A percentile compares a stretch with the other conserved stretches of the same genome.
Evolutionary conservation across 2,329 filamentous ascomycete genomes (phyloP).

Genomic region (Curvularia lunata): DNA sequence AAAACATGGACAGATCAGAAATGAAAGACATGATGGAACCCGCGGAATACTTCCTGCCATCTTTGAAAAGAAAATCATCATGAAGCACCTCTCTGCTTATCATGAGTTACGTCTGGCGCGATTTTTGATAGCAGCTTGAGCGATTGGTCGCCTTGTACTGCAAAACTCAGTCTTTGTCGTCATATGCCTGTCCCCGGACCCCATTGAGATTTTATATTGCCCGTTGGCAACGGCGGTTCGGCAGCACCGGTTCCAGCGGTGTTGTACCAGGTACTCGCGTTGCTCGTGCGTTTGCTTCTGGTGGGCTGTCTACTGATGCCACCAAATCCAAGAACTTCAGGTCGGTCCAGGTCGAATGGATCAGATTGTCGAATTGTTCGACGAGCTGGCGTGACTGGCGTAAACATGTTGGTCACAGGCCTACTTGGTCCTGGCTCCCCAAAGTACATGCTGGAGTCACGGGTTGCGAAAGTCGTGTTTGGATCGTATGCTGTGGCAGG

Average conservation of each 20-base stretch:
- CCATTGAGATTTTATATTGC: slow-evolving; percentile 25
- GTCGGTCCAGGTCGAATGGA: slow-evolving; percentile 51
- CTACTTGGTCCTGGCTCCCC: slow-evolving; percentile 47
- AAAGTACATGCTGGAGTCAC: slow-evolving; percentile 38
- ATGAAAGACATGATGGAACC: slow-evolving; percentile 28
- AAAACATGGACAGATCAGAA: not conserved
- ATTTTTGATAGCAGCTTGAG: slow-evolving; percentile 1
- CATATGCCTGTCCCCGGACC: slow-evolving; percentile 28
- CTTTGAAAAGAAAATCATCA: slow-evolving; percentile 12
- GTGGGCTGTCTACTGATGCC: slow-evolving; percentile 36
- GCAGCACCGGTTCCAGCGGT: slow-evolving; percentile 2
- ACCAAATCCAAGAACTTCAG: slow-evolving; percentile 48
- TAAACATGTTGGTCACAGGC: slow-evolving; percentile 38
- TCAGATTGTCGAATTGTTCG: slow-evolving; percentile 48
- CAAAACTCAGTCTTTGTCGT: slow-evolving; percentile 13
- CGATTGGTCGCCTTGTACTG: slow-evolving; percentile 2
- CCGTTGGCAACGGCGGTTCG: slow-evolving; percentile 28
- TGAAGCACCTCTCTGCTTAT: slow-evolving; percentile 7
- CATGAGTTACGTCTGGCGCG: slow-evolving; percentile 13
- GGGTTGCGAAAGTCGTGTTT: slow-evolving; percentile 30
- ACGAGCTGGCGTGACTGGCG: slow-evolving; percentile 20
- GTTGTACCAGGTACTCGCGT: slow-evolving; percentile 38
- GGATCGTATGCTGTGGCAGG: slow-evolving; percentile 27
- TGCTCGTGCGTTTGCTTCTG: slow-evolving; percentile 37
- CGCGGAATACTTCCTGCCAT: slow-evolving; percentile 46